Conservation (phyloP, 306 rosid species). For the Pyrus betulifolia region DNA sequence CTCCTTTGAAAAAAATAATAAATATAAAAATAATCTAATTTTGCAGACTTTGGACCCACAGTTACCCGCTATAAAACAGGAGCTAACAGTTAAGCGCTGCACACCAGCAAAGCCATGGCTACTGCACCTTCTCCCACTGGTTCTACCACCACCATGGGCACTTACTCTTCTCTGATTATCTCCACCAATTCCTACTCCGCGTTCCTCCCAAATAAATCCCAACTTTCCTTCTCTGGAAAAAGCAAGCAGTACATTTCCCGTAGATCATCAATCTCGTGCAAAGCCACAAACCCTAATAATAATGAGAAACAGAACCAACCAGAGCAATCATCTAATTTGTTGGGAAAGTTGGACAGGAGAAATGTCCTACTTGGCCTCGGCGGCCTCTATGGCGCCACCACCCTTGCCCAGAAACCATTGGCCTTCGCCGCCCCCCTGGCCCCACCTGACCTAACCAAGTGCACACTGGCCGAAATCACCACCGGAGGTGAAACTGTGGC, state of each 20-base stretch:
- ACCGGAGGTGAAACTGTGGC: constrained; percentile 15
- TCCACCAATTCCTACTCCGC: background rate
- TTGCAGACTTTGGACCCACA: too few relatives aligned
- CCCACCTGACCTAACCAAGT: constrained; percentile 31
- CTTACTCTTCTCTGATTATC: background rate
- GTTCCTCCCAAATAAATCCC: background rate
- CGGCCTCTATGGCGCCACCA: constrained; percentile 45
- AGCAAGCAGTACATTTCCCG: background rate
- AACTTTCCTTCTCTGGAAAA: background rate
- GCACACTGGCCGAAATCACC: constrained; percentile 47
- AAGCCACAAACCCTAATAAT: constrained; percentile 13
- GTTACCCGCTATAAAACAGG: background rate
- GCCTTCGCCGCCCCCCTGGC: constrained; percentile 49
- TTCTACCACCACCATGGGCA: background rate
- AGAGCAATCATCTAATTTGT: constrained; percentile 1
- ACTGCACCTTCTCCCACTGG: background rate
- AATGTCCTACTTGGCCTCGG: constrained; percentile 53
- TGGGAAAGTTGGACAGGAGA: constrained; percentile 40
- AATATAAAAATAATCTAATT: too few relatives aligned
- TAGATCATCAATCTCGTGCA: constrained; percentile 12
- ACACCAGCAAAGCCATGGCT: background rate
- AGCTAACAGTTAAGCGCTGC: background rate
- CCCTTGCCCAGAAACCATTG: constrained; percentile 25
- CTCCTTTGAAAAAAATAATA: too few relatives aligned
- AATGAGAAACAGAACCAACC: background rate